Percentiles rank a stretch among this genome's conserved stretches.
Evolutionary conservation across 2,329 filamentous ascomycete species (phyloP).

Genomic region (Periconia digitata): DNA sequence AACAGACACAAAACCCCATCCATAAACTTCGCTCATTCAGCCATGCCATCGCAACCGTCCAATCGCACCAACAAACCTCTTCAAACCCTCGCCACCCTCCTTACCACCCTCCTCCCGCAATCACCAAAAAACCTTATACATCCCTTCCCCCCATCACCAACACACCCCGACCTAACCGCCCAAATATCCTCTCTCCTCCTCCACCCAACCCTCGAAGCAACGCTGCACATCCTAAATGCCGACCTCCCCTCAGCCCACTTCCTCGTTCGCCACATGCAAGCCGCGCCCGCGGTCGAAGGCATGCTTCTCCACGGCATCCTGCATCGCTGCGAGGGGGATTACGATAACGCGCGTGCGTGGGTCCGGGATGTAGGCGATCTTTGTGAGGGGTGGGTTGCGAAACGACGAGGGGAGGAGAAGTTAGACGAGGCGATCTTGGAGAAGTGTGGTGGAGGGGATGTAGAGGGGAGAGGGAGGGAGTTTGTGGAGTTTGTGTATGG

Average conservation of each 20-base stretch:
- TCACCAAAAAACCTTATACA: conserved; percentile 11
- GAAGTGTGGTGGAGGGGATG: conserved; percentile 6
- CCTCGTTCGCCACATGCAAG: conserved; percentile 55
- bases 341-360: conserved; percentile 53
- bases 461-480: conserved; percentile 4
- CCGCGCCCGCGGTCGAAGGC: conserved; percentile 50
- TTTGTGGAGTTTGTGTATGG: conserved; percentile 26
- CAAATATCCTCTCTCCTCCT: conserved; percentile 34
- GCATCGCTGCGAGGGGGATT: conserved; percentile 55
- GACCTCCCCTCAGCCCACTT: conserved; percentile 56
- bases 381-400: conserved; percentile 38
- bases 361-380: conserved; percentile 46
- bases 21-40: too few species aligned
- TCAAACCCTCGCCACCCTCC: conserved; percentile 10
- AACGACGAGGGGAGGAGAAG: conserved; percentile 19
- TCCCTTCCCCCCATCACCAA: conserved; percentile 15
- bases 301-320: conserved; percentile 57
- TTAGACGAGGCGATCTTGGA: conserved; percentile 11
- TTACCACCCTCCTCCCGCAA: conserved; percentile 14
- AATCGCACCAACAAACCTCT: not conserved
- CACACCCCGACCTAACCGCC: conserved; percentile 14
- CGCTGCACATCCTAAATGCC: conserved; percentile 55
- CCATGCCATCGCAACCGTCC: not conserved
- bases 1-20: too few species aligned
- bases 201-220: conserved; percentile 54